phyloP scores from a whole-genome alignment of 495 filamentous ascomycete species.

The Entonaema liquescens region DNA sequence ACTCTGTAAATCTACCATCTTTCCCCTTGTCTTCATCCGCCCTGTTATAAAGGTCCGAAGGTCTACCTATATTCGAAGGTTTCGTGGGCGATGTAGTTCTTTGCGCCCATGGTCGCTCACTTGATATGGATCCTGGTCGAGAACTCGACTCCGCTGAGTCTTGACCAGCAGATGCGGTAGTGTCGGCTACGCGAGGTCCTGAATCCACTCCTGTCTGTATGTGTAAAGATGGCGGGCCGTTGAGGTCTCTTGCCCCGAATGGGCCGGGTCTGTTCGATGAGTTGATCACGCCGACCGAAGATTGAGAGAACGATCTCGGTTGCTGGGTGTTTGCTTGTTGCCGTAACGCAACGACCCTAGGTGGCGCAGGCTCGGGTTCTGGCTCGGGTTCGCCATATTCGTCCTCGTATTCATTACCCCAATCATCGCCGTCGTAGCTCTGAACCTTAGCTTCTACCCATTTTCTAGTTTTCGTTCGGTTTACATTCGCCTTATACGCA shows the following conservation, averaged over 20 bases:
- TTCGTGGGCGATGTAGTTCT: conserved; percentile 57
- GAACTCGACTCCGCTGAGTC: conserved; percentile 37
- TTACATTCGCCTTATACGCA: conserved; percentile 76
- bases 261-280: conserved; percentile 14
- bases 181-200: background rate
- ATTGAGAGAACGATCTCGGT: conserved; percentile 39
- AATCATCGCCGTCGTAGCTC: conserved; percentile 93
- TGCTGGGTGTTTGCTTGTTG: conserved; percentile 28
- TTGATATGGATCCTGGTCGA: conserved; percentile 37
- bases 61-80: conserved; percentile 71
- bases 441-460: conserved; percentile 92
- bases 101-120: conserved; percentile 46
- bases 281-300: conserved; percentile 5
- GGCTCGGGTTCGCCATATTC: conserved; percentile 69
- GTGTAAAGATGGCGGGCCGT: conserved; percentile 34
- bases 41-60: conserved; percentile 81
- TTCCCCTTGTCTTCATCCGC: conserved; percentile 71
- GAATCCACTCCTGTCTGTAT: conserved; percentile 30
- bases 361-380: conserved; percentile 47
- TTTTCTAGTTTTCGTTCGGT: conserved; percentile 89
- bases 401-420: conserved; percentile 85
- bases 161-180: conserved; percentile 28
- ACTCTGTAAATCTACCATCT: conserved; percentile 64
- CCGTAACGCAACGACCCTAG: conserved; percentile 37
- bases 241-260: conserved; percentile 21